A percentile compares a stretch with the other conserved stretches of the same genome.
These are phyloP conservation scores for Heterobasidion occidentale DNA, from an alignment of 1,284 basidiomycete species.

Conservation along the genomic window DNA sequence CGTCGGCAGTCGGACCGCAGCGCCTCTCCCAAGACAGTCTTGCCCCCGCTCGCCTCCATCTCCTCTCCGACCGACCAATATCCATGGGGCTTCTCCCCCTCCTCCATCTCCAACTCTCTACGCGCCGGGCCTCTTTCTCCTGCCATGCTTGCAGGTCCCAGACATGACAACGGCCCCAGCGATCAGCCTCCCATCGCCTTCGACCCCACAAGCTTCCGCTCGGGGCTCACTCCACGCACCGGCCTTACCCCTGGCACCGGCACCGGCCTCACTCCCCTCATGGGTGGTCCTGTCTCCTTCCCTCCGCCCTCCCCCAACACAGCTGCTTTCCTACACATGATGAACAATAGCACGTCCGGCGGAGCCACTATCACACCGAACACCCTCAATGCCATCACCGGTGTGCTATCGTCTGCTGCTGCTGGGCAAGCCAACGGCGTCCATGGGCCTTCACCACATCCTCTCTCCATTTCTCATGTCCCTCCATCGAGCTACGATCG, in stretches of 20 bases:
- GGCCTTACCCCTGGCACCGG: slow-evolving; percentile 49
- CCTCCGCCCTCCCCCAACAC: slow-evolving; percentile 88
- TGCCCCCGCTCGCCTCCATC: slow-evolving; percentile 83
- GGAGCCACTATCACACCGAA: slow-evolving; percentile 84
- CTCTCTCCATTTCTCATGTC: slow-evolving; percentile 13
- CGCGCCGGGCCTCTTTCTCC: slow-evolving; percentile 89
- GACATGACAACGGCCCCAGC: slow-evolving; percentile 24
- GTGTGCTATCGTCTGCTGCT: slow-evolving; percentile 39
- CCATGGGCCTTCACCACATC: slow-evolving; percentile 12
- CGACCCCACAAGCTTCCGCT: slow-evolving; percentile 71
- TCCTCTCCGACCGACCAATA: slow-evolving; percentile 80
- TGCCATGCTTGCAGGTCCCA: slow-evolving; percentile 90
- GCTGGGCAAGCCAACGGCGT: slow-evolving; percentile 1
- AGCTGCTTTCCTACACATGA: slow-evolving; percentile 87
- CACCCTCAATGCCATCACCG: slow-evolving; percentile 77
- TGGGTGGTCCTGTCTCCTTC: slow-evolving; percentile 68
- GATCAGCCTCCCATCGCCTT: slow-evolving; percentile 33
- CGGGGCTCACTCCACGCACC: slow-evolving; percentile 76
- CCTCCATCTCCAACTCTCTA: slow-evolving; percentile 65
- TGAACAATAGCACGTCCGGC: slow-evolving; percentile 57
- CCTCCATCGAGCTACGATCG: slow-evolving; percentile 12
- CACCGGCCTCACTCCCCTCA: slow-evolving; percentile 83
- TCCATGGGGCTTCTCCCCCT: slow-evolving; percentile 59
- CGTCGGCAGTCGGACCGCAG: slow-evolving; percentile 16
- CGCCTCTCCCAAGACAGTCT: slow-evolving; percentile 47